A percentile compares a stretch with the other conserved stretches of the same genome.
phyloP scores from a whole-genome alignment of 1,284 basidiomycete species.

The Thelephora terrestris region DNA sequence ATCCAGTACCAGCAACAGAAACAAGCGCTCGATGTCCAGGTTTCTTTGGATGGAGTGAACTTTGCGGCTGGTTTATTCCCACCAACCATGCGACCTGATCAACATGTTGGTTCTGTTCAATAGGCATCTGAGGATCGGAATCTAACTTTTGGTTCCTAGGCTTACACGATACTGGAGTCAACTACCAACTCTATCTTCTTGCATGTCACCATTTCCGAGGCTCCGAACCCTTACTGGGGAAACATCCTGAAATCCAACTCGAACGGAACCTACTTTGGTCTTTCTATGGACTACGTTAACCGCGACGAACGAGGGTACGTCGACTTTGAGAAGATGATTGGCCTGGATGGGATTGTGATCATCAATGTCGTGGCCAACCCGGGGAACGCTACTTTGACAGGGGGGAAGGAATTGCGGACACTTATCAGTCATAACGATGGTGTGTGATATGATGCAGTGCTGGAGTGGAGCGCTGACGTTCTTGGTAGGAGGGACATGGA shows the following conservation, averaged over 20 bases:
- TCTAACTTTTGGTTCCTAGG: conserved; percentile 30
- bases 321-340: conserved; percentile 98
- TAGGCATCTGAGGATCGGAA: neutral
- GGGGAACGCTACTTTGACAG: conserved; percentile 61
- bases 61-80: conserved; percentile 89
- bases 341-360: conserved; percentile 90
- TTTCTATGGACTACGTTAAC: conserved; percentile 85
- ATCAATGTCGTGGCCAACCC: conserved; percentile 87
- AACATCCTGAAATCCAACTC: conserved; percentile 95
- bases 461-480: neutral
- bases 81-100: conserved; percentile 78
- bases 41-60: conserved; percentile 81
- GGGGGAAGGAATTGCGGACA: conserved; percentile 72
- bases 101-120: conserved; percentile 49
- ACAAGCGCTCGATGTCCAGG: conserved; percentile 70
- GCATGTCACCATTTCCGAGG: conserved; percentile 86
- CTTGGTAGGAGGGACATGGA: conserved; percentile 73
- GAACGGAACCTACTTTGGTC: conserved; percentile 93
- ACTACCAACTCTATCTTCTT: conserved; percentile 90
- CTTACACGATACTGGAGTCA: conserved; percentile 93
- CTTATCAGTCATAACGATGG: conserved; percentile 97
- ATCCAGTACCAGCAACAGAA: conserved; percentile 48
- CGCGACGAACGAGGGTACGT: conserved; percentile 81
- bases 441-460: conserved; percentile 17
- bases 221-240: conserved; percentile 73